Base-by-base conservation (phyloP, 768 basidiomycete genomes). In the Boletus rufocinnamomeus region DNA sequence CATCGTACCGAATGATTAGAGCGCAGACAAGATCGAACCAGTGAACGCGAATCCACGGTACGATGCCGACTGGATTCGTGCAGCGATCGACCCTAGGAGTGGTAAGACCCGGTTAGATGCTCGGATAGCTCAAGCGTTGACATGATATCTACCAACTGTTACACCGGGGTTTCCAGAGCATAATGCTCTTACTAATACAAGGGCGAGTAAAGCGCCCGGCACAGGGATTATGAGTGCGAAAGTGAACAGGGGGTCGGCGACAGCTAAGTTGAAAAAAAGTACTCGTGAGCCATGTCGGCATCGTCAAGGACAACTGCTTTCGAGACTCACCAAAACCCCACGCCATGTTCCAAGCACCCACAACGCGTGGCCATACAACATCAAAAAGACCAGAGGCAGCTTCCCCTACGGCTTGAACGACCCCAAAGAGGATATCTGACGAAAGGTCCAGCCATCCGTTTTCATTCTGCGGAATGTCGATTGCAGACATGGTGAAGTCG, bases 1-100 rank as follows among this genome's bases (percentile, higher is more conserved):
- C 27, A 14, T 3, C 1, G 63, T 50, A 0, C 65, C 63, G 7
- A 56, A 49, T 0, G 59, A 68, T 1, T 68, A 63, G 0, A 65
- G n/a, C n/a, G n/a, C n/a, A 6, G 9, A 3, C 1, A 68, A 66
- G 0, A 55, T 0, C 0, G 63, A 65, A 0, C 44, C 58, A 0
- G 17, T 2, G 0, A 59, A 59, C 0, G 68, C 57, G 10, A 1
- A 40, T 0, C 43, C 63, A 17, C 63, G 54, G 9, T 47, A 58
- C 1, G 51, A 19, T 0, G 0, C 6, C 0, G 61, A 2, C 21
- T 66, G 65, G 0, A 47, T 16, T 2, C 0, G 1, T 0, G 65
- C 55, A 0, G 65, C 65, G 6, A 50, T 0, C 1, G 65, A 66
- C 1, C 55, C 64, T 66, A 45, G 35, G 8, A 37, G 9, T 10